Base-by-base conservation (phyloP, 306 rosid genomes). In the Quercus mongolica region DNA sequence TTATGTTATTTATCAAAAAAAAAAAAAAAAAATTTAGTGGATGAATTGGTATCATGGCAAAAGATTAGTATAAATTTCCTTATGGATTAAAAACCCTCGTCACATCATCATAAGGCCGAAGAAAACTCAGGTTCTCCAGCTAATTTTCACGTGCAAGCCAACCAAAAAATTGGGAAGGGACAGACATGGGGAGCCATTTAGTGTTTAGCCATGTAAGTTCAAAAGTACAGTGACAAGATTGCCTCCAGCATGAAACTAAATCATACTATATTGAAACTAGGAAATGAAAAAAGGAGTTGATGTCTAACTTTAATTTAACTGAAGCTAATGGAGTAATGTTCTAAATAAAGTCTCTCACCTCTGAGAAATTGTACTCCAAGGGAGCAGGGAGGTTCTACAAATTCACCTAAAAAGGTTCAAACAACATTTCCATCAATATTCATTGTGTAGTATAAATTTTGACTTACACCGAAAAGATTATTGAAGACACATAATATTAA, bases 1-100 rank as follows among this genome's bases (percentile, higher is more conserved):
- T 21, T 21, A 21, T 21, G 21, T 21, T 21, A 21, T 21, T 21
- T 21, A 21, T 21, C 21, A 21, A 21, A 21, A 21, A 21, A 21
- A 21, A 21, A n/a, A 21, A 21, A 21, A 21, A 21, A 21, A 21
- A 21, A n/a, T 73, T 65, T 62, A 73, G 57, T 23, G n/a, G 26
- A 77, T 56, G n/a, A 56, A 25, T 12, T n/a, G 73, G 83, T 61
- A 76, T 79, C 44, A 65, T 17, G 31, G 76, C 17, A 44, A 21
- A 6, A 62, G 58, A 23, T 58, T 13, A 5, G 18, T 14, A 74
- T 20, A 19, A 18, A 74, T 19, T 55, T 26, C 61, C 25, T 13
- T 38, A 57, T 13, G 11, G 8, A 28, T 15, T 63, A 25, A 61
- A 21, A 61, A 13, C 35, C 51, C 77, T 61, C 38, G 15, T 38